Conservation (phyloP, 345 rosid species). For the Rhodamnia rubescens region DNA sequence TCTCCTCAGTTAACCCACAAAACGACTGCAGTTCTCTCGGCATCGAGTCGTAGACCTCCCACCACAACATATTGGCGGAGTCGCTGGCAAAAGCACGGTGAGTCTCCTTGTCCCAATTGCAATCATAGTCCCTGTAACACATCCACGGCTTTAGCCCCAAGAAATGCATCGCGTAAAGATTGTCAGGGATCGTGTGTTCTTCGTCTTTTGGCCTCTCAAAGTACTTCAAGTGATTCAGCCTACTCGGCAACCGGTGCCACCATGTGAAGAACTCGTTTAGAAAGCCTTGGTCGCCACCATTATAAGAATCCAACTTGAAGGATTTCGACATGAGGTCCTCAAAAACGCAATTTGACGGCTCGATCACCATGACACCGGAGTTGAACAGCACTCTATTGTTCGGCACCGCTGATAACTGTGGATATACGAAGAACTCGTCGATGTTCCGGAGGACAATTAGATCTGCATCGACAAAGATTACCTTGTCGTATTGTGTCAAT, state of each 20-base stretch:
- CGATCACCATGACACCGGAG: conserved; percentile 79
- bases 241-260: conserved; percentile 74
- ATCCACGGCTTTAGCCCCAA: conserved; percentile 88
- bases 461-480: conserved; percentile 73
- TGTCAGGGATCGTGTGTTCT: not conserved
- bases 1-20: conserved; percentile 35
- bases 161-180: conserved; percentile 43
- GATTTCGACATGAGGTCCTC: conserved; percentile 37
- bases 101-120: conserved; percentile 59
- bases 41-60: conserved; percentile 63
- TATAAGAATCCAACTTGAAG: conserved; percentile 34
- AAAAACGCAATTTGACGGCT: conserved; percentile 71
- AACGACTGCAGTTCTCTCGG: conserved; percentile 31
- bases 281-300: conserved; percentile 90
- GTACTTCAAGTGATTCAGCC: conserved; percentile 39
- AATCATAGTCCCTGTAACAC: conserved; percentile 84
- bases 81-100: conserved; percentile 53
- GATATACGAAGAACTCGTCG: conserved; percentile 44
- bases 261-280: conserved; percentile 67
- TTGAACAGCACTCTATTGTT: conserved; percentile 44
- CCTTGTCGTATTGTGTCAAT: conserved; percentile 39
- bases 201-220: not conserved
- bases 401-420: conserved; percentile 50
- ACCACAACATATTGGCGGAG: conserved; percentile 48
- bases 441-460: conserved; percentile 40